Conservation (phyloP, 805 yeast genomes). For the Schizosaccharomyces lindneri region DNA sequence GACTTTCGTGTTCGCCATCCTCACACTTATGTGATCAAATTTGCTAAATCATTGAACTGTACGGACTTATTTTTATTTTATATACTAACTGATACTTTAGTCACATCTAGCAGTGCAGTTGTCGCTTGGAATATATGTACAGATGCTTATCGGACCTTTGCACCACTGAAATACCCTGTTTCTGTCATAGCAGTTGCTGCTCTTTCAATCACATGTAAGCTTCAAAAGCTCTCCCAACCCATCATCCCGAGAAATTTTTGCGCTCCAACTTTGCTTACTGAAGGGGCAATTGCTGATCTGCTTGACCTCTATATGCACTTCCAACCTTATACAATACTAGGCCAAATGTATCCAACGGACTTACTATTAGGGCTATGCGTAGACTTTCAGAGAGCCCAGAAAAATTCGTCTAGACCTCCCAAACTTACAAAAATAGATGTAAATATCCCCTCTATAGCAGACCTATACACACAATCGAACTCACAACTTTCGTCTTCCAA, state of each 20-base stretch:
- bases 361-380: constrained; percentile 7
- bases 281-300: constrained; percentile 7
- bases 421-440: not conserved
- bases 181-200: constrained; percentile 44
- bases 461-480: not conserved
- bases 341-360: constrained; percentile 1
- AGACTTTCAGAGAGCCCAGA: constrained; percentile 1
- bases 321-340: constrained; percentile 6
- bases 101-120: constrained; percentile 17
- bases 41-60: constrained; percentile 19
- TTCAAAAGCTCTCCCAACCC: constrained; percentile 13
- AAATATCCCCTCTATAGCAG: constrained; percentile 4
- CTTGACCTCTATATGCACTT: constrained; percentile 8
- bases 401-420: not conserved
- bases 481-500: not conserved
- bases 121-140: constrained; percentile 41
- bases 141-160: constrained; percentile 43
- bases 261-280: not conserved
- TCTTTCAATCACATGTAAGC: constrained; percentile 27
- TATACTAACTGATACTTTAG: constrained; percentile 15
- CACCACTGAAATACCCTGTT: constrained; percentile 38
- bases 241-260: not conserved
- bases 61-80: constrained; percentile 4
- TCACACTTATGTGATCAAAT: constrained; percentile 41
- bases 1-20: constrained; percentile 44